Percentiles rank a stretch among this genome's conserved stretches.
These are phyloP conservation scores for Trifolium subterraneum DNA, from an alignment of 306 rosid genomes.

Conservation along the genomic window DNA sequence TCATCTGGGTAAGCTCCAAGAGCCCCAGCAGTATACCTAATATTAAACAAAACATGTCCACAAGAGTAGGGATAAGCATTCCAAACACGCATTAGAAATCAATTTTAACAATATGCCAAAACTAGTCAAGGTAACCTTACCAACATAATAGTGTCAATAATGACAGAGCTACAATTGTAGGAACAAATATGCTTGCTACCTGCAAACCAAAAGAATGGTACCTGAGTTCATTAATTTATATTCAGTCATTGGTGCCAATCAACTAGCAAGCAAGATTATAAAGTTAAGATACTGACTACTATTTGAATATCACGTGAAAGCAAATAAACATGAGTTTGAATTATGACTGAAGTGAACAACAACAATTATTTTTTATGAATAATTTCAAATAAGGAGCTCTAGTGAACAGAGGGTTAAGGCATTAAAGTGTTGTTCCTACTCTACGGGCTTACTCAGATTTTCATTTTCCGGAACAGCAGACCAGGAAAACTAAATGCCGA, in stretches of 20 bases:
- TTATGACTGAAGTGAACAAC: conserved; percentile 14
- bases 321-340: conserved; percentile 12
- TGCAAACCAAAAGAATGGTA: conserved; percentile 52
- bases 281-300: background rate
- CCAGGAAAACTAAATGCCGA: conserved; percentile 9
- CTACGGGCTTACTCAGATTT: conserved; percentile 24
- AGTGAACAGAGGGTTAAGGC: conserved; percentile 10
- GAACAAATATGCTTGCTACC: conserved; percentile 98
- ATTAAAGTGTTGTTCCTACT: conserved; percentile 23
- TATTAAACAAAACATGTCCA: conserved; percentile 41
- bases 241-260: conserved; percentile 23
- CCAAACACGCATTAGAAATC: conserved; percentile 24
- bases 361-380: conserved; percentile 26
- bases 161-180: conserved; percentile 78
- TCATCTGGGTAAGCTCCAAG: conserved; percentile 85
- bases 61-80: conserved; percentile 32
- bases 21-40: conserved; percentile 84
- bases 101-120: conserved; percentile 28
- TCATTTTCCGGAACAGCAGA: conserved; percentile 25
- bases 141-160: conserved; percentile 76
- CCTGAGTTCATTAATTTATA: conserved; percentile 39
- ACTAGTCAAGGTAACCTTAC: conserved; percentile 56
- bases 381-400: conserved; percentile 18
- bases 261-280: background rate
- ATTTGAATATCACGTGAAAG: conserved; percentile 16